Evolutionary conservation across 345 rosid species (phyloP).

Genomic region (Arabidopsis suecica): DNA sequence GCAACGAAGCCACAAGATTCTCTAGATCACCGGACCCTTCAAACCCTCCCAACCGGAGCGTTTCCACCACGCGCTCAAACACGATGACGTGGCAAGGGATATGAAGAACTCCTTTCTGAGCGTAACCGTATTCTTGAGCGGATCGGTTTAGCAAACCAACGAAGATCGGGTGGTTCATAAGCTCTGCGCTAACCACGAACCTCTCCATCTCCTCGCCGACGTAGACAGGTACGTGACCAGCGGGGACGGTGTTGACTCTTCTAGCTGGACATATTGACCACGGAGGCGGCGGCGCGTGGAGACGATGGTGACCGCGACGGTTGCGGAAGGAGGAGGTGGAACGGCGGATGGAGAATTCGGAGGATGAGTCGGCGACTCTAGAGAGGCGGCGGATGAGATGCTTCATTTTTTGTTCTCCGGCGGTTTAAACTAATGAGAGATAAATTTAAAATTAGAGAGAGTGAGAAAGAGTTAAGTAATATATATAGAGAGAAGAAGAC

Average conservation of each 20-base stretch:
- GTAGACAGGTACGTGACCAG: conserved; percentile 88
- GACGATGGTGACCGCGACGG: conserved; percentile 40
- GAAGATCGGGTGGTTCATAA: conserved; percentile 84
- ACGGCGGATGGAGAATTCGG: conserved; percentile 55
- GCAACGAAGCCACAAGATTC: conserved; percentile 44
- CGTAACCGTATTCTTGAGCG: conserved; percentile 96
- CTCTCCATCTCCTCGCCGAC: conserved; percentile 98
- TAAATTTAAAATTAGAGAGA: conserved; percentile 8
- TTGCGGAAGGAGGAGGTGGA: conserved; percentile 43
- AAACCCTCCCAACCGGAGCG: conserved; percentile 65
- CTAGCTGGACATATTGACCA: conserved; percentile 44
- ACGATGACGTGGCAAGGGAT: conserved; percentile 91
- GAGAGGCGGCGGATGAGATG: conserved; percentile 86
- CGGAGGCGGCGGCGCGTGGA: conserved; percentile 28
- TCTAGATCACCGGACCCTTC: conserved; percentile 21
- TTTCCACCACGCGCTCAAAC: conserved; percentile 83
- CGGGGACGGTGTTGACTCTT: conserved; percentile 58
- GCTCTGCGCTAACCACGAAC: conserved; percentile 84
- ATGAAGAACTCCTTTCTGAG: conserved; percentile 87
- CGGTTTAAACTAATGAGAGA: conserved; percentile 1
- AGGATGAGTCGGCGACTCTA: conserved; percentile 83
- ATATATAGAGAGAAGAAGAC: conserved; percentile 38
- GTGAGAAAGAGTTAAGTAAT: conserved; percentile 3
- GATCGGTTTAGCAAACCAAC: conserved; percentile 70
- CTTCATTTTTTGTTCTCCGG: conserved; percentile 59